phyloP scores from a whole-genome alignment of 2,329 filamentous ascomycete species.

The Sarocladiaceae sp. region DNA sequence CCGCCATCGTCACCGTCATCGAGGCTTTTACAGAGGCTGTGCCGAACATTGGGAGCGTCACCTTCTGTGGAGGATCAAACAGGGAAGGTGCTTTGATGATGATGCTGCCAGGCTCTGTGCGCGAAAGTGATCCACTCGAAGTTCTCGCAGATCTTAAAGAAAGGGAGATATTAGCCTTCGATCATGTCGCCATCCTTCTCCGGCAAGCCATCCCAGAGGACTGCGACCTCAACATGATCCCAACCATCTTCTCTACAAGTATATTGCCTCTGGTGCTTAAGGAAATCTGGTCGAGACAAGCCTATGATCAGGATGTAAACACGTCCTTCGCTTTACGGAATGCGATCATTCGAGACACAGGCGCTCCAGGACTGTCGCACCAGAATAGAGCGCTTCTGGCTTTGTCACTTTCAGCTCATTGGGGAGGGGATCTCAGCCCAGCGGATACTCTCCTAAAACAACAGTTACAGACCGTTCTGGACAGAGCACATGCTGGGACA shows the following conservation, averaged over 20 bases:
- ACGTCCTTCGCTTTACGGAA: slow-evolving; percentile 66
- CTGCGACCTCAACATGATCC: slow-evolving; percentile 24
- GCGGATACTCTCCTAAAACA: slow-evolving; percentile 38
- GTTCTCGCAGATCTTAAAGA: slow-evolving; percentile 22
- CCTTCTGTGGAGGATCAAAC: slow-evolving; percentile 84
- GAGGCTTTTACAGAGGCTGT: slow-evolving; percentile 64
- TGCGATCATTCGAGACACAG: slow-evolving; percentile 61
- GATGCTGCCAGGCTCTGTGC: slow-evolving; percentile 51
- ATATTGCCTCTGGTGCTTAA: slow-evolving; percentile 39
- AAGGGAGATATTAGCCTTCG: slow-evolving; percentile 23
- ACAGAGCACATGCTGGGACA: slow-evolving; percentile 28
- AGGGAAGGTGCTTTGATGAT: slow-evolving; percentile 77
- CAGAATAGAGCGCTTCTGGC: slow-evolving; percentile 63
- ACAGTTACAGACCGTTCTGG: slow-evolving; percentile 36
- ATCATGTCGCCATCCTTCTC: slow-evolving; percentile 32
- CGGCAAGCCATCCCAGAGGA: slow-evolving; percentile 35
- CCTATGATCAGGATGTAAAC: slow-evolving; percentile 44
- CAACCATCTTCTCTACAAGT: slow-evolving; percentile 36
- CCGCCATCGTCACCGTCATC: slow-evolving; percentile 77
- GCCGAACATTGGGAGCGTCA: slow-evolving; percentile 64
- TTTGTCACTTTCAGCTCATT: slow-evolving; percentile 65
- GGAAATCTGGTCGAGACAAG: slow-evolving; percentile 46
- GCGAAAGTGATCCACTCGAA: slow-evolving; percentile 59
- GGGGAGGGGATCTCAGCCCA: slow-evolving; percentile 55
- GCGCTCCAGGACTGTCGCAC: slow-evolving; percentile 69